These are phyloP conservation scores for Blumeria hordei DNA, from an alignment of 2,329 filamentous ascomycete species.

Conservation along the genomic window DNA sequence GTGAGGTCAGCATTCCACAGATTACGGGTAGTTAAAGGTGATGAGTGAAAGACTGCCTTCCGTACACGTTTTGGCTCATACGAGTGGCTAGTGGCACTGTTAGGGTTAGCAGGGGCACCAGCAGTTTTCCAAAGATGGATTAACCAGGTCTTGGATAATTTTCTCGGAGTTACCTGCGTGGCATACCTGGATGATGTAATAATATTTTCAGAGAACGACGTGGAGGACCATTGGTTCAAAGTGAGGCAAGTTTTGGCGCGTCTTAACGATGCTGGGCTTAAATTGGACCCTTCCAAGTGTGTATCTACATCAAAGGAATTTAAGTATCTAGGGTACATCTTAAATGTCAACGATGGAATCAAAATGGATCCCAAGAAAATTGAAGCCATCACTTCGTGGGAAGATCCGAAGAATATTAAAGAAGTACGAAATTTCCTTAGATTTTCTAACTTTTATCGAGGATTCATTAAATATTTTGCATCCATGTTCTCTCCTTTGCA, in stretches of 20 bases:
- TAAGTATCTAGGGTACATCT: neutral
- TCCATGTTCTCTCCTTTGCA: neutral
- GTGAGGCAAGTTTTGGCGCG: neutral
- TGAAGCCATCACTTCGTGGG: neutral
- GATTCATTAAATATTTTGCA: neutral
- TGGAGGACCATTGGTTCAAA: neutral
- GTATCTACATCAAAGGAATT: neutral
- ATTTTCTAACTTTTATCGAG: neutral
- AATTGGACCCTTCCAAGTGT: neutral
- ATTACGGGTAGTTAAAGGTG: neutral
- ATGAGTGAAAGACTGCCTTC: neutral
- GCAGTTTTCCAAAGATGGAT: neutral
- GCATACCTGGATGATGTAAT: neutral
- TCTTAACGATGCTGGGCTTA: neutral
- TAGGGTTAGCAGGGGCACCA: too few relatives aligned
- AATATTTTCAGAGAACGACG: neutral
- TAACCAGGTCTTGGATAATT: neutral
- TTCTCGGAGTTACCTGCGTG: too few relatives aligned
- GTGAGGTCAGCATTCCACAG: neutral
- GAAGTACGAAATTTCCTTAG: neutral
- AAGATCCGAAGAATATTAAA: neutral
- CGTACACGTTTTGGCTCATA: too few relatives aligned
- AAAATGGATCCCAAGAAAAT: neutral
- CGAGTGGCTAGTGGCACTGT: too few relatives aligned
- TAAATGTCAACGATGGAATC: neutral